A percentile compares a stretch with the other conserved stretches of the same genome.
These are phyloP conservation scores for Monsonia emarginata DNA, from an alignment of 441 rosid species.

Conservation along the genomic window DNA sequence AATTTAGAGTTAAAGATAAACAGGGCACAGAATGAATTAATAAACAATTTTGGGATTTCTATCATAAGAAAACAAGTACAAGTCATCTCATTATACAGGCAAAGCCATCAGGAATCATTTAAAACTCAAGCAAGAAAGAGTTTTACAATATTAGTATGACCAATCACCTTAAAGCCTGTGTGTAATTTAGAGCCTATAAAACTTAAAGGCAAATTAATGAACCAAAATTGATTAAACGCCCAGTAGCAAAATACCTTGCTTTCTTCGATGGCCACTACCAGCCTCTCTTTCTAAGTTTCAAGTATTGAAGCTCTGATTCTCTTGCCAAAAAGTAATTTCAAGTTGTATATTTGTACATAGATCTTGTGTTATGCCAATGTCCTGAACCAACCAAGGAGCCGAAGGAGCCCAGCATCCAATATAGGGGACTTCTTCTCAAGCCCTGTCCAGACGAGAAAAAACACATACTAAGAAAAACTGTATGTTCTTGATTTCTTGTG, in stretches of 20 bases:
- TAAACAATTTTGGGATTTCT: neutral
- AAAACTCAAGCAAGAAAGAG: neutral
- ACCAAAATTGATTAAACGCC: neutral
- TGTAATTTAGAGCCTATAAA: too few relatives aligned
- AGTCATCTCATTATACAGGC: neutral
- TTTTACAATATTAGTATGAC: too few relatives aligned
- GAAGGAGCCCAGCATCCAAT: slow-evolving; percentile 62
- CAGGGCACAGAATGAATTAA: neutral
- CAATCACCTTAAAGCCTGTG: too few relatives aligned
- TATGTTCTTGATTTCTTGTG: neutral
- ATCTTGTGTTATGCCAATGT: slow-evolving; percentile 50
- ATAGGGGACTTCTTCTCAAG: slow-evolving; percentile 69
- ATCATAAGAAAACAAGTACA: too few relatives aligned
- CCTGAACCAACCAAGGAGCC: slow-evolving; percentile 68
- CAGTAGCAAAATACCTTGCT: neutral
- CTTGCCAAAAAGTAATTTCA: neutral
- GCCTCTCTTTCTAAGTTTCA: neutral
- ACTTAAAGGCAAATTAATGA: neutral
- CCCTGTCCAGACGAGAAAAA: slow-evolving; percentile 29
- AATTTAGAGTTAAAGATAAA: neutral
- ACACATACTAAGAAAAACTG: neutral
- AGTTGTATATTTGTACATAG: slow-evolving; percentile 2
- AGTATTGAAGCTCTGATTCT: slow-evolving; percentile 8
- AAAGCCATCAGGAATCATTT: neutral
- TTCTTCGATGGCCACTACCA: neutral